Evolutionary conservation across 2,329 filamentous ascomycete species (phyloP), one percentile per base, ranked within the genome.

Genomic region (Fusarium sp.): DNA sequence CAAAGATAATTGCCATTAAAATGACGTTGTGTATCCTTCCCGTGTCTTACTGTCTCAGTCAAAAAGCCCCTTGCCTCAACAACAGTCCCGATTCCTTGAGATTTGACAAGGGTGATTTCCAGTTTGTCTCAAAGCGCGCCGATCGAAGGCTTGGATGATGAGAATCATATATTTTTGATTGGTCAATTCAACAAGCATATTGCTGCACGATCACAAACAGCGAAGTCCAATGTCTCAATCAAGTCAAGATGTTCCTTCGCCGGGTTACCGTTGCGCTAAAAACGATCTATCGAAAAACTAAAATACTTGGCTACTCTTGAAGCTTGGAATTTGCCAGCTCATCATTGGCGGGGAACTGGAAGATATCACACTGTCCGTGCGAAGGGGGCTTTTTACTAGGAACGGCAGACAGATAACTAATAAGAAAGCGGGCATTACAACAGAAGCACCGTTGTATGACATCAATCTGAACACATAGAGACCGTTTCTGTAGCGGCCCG

Each of bases 261-360:
- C n/a, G 34, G 11, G 16, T 29, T 47, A 14, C 47, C 40, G 27
- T 25, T 54, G 22, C 13, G 27, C 46, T 53, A 34, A 18, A 6
- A 12, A 1, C 14, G 46, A 8, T 53, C 32, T 61, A 53, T 61
- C n/a, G 59, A 53, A 62, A 27, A 20, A n/a, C 7, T 49, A 45
- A 55, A 24, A 1, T 22, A 16, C 47, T 51, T 25, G 30, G 20
- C 30, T 22, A 3, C 44, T 34, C 10, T 34, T 10, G 11, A 22
- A 40, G 18, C 30, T 62, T 62, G 20, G 27, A 7, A 45, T 62
- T 27, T 2, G 1, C 3, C 8, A 5, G 3, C 2, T 0, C 6
- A 3, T 12, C 3, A 37, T 61, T 62, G 55, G 55, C n/a, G 14
- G 16, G 6, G 16, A n/a, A 22, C 2, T 0, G 13, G 13, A 40